These are phyloP conservation scores for Babesia divergens DNA, from an alignment of 169 alveolate species.

Conservation along the genomic window DNA sequence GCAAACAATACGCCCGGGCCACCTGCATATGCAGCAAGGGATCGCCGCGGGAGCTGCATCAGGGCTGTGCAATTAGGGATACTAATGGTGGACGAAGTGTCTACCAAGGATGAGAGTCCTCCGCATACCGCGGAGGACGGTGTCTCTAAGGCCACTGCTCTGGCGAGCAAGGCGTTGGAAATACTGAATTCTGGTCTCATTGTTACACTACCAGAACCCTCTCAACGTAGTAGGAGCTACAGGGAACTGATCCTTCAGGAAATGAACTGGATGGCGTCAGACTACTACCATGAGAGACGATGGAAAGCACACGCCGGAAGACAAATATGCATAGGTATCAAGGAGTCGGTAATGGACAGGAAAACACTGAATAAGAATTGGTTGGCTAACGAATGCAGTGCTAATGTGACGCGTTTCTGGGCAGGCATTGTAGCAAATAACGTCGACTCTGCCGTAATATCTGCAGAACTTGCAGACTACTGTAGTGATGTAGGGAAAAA, in stretches of 20 bases:
- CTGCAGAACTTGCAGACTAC: constrained; percentile 8
- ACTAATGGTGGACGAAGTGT: neutral
- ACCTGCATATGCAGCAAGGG: neutral
- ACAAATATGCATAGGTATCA: constrained; percentile 39
- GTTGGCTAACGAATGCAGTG: constrained; percentile 50
- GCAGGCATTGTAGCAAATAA: neutral
- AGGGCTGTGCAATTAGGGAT: too few relatives aligned
- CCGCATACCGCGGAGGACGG: constrained; percentile 5
- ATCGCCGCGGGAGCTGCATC: too few relatives aligned
- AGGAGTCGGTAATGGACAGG: constrained; percentile 27
- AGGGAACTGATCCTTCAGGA: constrained; percentile 65
- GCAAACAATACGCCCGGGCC: neutral
- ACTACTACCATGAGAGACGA: constrained; percentile 63
- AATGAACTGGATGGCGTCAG: constrained; percentile 72
- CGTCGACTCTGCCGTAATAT: neutral
- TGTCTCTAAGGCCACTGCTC: neutral
- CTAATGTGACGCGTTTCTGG: constrained; percentile 50
- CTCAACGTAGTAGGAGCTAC: constrained; percentile 62
- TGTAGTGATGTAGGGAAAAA: neutral
- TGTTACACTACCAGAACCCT: constrained; percentile 56
- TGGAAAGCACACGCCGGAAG: constrained; percentile 56
- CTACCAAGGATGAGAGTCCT: neutral
- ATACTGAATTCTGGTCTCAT: neutral
- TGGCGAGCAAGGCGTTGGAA: constrained; percentile 23
- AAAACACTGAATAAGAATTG: constrained; percentile 50